A percentile compares a stretch with the other conserved stretches of the same genome.
Conservation (phyloP, 768 basidiomycete genomes). For the Suillus americanus region DNA sequence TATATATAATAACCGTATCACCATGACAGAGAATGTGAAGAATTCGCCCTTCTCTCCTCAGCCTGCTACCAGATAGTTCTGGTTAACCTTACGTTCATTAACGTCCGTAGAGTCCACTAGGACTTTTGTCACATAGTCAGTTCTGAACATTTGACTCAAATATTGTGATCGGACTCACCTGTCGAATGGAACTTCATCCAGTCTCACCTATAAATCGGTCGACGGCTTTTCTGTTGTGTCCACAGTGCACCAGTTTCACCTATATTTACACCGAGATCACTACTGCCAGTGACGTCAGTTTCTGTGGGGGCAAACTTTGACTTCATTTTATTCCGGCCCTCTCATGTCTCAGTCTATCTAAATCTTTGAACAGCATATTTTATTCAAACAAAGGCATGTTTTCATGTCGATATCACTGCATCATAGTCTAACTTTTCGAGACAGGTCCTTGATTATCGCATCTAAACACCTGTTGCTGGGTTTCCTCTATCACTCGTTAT, state of each 20-base stretch:
- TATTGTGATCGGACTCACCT: background rate
- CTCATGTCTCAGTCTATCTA: conserved; percentile 2
- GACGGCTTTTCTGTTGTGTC: background rate
- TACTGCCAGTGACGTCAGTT: conserved; percentile 1
- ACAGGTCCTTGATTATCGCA: background rate
- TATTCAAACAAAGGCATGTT: background rate
- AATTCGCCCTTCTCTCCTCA: background rate
- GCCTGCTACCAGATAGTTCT: background rate
- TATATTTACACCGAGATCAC: background rate
- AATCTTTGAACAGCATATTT: background rate
- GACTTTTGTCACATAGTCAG: background rate
- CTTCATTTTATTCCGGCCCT: background rate
- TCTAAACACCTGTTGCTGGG: background rate
- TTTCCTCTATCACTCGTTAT: background rate
- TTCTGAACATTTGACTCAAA: background rate
- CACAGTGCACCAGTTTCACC: background rate
- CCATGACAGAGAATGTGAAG: background rate
- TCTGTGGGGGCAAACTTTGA: background rate
- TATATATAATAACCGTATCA: background rate
- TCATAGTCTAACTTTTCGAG: background rate
- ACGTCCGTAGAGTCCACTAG: background rate
- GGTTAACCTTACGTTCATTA: background rate
- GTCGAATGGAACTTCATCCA: background rate
- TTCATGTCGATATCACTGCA: no score
- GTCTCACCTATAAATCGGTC: background rate